phyloP scores from a whole-genome alignment of 495 filamentous ascomycete species.

The Bombardia bombarda region DNA sequence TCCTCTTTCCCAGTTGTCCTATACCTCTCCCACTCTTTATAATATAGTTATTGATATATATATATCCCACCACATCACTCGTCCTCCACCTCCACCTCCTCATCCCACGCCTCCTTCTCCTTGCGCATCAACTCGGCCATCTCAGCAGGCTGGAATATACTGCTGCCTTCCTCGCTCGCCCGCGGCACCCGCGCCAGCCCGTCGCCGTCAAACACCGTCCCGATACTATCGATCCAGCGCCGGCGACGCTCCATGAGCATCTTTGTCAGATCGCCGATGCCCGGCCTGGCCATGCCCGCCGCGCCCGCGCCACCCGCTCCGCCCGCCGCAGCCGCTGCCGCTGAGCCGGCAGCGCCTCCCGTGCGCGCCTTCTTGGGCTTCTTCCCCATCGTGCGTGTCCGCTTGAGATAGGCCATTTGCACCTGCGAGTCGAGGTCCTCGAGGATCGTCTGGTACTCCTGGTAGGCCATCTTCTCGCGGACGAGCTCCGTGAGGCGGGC shows the following conservation, averaged over 20 bases:
- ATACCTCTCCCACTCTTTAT: too few relatives aligned
- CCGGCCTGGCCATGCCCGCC: conserved; percentile 58
- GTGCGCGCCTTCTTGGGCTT: conserved; percentile 86
- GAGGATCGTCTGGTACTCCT: conserved; percentile 93
- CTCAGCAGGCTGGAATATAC: conserved; percentile 54
- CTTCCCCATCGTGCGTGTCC: conserved; percentile 87
- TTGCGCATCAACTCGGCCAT: conserved; percentile 51
- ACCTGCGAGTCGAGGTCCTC: conserved; percentile 96
- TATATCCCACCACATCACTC: too few relatives aligned
- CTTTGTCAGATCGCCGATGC: conserved; percentile 83
- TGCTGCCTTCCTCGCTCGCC: conserved; percentile 29
- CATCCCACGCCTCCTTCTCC: conserved; percentile 72
- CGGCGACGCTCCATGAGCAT: conserved; percentile 81
- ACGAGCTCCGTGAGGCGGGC: conserved; percentile 75
- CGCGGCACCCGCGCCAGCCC: conserved; percentile 40
- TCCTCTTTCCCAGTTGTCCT: too few relatives aligned
- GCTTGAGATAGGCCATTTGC: conserved; percentile 89
- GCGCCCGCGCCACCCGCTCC: conserved; percentile 46
- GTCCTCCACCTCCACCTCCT: conserved; percentile 51
- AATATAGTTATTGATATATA: too few relatives aligned
- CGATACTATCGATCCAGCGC: conserved; percentile 82
- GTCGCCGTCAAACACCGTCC: conserved; percentile 76
- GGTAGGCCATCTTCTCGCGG: conserved; percentile 84
- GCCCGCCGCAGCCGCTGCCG: conserved; percentile 37
- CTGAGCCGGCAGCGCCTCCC: conserved; percentile 48